Evolutionary conservation across 2,329 filamentous ascomycete species (phyloP).

Genomic region (Fusarium clavum): DNA sequence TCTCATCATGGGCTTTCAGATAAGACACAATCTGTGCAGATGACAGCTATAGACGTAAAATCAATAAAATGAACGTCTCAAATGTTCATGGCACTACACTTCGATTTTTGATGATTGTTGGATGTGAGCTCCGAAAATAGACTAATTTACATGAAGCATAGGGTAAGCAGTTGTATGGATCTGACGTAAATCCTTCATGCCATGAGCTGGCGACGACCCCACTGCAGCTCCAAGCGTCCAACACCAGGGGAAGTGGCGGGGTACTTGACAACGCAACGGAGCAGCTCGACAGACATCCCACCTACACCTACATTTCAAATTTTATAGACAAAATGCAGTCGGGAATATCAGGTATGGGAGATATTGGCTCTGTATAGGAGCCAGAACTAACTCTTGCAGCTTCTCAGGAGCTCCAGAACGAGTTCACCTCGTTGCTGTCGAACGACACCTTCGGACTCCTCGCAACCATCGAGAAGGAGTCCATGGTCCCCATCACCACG

Average conservation of each 20-base stretch:
- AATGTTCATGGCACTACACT: too few relatives aligned
- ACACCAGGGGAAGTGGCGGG: constrained; percentile 42
- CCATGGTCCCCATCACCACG: constrained; percentile 69
- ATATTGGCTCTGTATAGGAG: not conserved
- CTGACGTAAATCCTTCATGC: constrained; percentile 12
- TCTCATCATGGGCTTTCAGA: not conserved
- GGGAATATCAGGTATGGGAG: constrained; percentile 76
- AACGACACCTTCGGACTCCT: constrained; percentile 75
- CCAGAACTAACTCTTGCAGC: constrained; percentile 59
- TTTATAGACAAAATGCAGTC: constrained; percentile 72
- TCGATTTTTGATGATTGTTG: not conserved
- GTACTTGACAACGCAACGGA: constrained; percentile 42
- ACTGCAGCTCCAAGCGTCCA: constrained; percentile 34
- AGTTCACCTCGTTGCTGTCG: constrained; percentile 77
- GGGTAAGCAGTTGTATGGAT: constrained; percentile 27
- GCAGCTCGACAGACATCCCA: constrained; percentile 29
- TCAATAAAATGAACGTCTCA: not conserved
- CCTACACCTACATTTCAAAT: constrained; percentile 17
- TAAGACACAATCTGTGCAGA: not conserved
- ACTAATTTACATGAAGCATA: constrained; percentile 2
- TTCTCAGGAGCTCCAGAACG: constrained; percentile 79
- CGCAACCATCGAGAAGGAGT: constrained; percentile 75
- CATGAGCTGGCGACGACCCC: constrained; percentile 37
- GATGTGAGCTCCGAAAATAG: not conserved
- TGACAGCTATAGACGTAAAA: not conserved